Conservation (phyloP, 2,329 filamentous ascomycete genomes). For the Calonectria pseudoturangicola region DNA sequence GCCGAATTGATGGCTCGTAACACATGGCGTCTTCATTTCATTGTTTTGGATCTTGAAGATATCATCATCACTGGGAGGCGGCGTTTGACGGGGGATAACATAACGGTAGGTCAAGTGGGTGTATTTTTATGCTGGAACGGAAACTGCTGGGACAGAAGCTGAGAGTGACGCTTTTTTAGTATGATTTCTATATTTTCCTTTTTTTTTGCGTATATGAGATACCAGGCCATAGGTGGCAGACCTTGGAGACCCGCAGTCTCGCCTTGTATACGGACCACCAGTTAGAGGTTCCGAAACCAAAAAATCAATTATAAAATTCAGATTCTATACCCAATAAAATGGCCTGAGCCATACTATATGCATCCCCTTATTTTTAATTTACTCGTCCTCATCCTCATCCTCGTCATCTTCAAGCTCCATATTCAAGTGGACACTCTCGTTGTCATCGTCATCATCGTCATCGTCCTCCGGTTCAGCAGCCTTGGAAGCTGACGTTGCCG, state of each 20-base stretch:
- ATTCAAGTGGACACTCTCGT: constrained; percentile 75
- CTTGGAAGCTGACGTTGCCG: constrained; percentile 42
- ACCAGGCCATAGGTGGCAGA: constrained; percentile 25
- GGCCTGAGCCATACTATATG: constrained; percentile 30
- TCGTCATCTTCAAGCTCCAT: constrained; percentile 75
- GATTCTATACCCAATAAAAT: constrained; percentile 45
- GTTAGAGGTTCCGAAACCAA: constrained; percentile 45
- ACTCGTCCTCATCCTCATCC: constrained; percentile 59
- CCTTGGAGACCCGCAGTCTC: constrained; percentile 46
- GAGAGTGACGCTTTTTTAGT: constrained; percentile 13
- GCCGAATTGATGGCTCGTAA: neutral
- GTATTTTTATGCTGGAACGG: constrained; percentile 34
- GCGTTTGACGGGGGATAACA: constrained; percentile 38
- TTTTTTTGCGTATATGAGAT: constrained; percentile 35
- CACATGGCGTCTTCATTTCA: constrained; percentile 6
- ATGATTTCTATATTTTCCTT: constrained; percentile 13
- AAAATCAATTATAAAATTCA: constrained; percentile 40
- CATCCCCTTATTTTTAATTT: constrained; percentile 32
- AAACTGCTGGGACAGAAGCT: constrained; percentile 16
- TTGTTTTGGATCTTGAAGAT: constrained; percentile 14
- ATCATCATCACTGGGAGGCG: constrained; percentile 47
- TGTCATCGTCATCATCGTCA: constrained; percentile 68
- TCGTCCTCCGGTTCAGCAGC: constrained; percentile 51
- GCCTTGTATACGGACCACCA: constrained; percentile 44
- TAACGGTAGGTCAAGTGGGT: constrained; percentile 24